Evolutionary conservation across 192 early-diverging fungal species (phyloP).

Genomic region (Entomortierella beljakovae): DNA sequence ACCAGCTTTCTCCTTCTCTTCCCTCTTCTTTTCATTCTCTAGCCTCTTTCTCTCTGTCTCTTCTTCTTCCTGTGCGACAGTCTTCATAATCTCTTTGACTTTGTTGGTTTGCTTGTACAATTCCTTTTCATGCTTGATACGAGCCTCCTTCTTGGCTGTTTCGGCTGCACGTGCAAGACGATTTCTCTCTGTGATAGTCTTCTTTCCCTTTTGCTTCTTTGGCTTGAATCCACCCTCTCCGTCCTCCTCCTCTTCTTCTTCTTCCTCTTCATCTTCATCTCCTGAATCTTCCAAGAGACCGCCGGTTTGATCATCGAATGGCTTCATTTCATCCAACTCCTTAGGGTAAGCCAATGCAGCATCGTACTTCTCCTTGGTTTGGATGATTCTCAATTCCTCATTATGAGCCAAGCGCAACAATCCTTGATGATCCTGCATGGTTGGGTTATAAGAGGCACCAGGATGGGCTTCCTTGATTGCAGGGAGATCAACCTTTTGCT

Average conservation of each 20-base stretch:
- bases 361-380: constrained; percentile 46
- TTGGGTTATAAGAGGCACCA: constrained; percentile 94
- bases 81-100: constrained; percentile 60
- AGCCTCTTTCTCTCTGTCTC: constrained; percentile 45
- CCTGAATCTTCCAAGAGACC: constrained; percentile 43
- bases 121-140: constrained; percentile 55
- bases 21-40: constrained; percentile 35
- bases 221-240: constrained; percentile 13
- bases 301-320: constrained; percentile 40
- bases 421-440: constrained; percentile 81
- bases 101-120: constrained; percentile 63
- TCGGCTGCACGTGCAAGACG: constrained; percentile 57
- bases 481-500: constrained; percentile 60
- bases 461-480: constrained; percentile 83
- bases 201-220: constrained; percentile 61
- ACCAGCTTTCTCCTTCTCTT: constrained; percentile 51
- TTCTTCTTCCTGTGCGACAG: constrained; percentile 53
- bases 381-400: constrained; percentile 63
- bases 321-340: constrained; percentile 39
- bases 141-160: constrained; percentile 46
- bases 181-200: constrained; percentile 71
- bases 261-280: constrained; percentile 47
- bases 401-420: constrained; percentile 69
- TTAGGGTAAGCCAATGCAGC: constrained; percentile 59
- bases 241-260: constrained; percentile 45